These are phyloP conservation scores for Hymenoscyphus fructigenus DNA, from an alignment of 2,329 filamentous ascomycete genomes.

Conservation along the genomic window DNA sequence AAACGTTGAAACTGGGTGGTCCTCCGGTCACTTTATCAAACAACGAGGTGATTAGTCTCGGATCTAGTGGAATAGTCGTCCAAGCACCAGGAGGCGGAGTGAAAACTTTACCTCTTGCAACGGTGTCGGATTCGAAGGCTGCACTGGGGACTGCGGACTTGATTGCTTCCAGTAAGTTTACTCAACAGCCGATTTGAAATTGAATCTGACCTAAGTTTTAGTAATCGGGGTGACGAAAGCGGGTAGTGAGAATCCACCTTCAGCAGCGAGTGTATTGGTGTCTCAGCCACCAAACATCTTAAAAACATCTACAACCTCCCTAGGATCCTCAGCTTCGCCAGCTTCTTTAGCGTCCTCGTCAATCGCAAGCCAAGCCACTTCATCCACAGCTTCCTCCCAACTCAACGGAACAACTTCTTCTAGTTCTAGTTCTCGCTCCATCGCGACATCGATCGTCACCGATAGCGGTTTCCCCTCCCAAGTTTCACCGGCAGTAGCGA, in stretches of 20 bases:
- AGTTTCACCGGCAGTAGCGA: neutral
- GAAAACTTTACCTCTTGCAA: constrained; percentile 10
- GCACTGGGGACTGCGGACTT: neutral
- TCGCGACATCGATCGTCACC: neutral
- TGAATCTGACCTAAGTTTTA: neutral
- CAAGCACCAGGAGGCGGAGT: constrained; percentile 15
- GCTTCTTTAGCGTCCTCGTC: neutral
- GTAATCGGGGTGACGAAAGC: neutral
- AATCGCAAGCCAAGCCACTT: neutral
- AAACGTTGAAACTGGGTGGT: constrained; percentile 12
- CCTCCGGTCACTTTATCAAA: constrained; percentile 11
- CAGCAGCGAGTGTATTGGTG: neutral
- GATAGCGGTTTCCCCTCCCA: neutral
- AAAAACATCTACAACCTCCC: neutral
- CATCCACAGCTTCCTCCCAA: neutral
- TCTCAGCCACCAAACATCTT: neutral
- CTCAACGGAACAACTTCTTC: neutral
- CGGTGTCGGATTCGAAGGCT: neutral
- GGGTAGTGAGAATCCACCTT: neutral
- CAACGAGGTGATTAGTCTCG: constrained; percentile 14
- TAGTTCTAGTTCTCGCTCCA: neutral
- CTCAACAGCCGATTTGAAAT: neutral
- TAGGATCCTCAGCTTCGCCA: neutral
- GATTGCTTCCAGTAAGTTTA: neutral
- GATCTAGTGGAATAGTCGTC: constrained; percentile 13